These are phyloP conservation scores for Thalassiosira exigua DNA, from an alignment of 352 stramenopile species.

Conservation along the genomic window DNA sequence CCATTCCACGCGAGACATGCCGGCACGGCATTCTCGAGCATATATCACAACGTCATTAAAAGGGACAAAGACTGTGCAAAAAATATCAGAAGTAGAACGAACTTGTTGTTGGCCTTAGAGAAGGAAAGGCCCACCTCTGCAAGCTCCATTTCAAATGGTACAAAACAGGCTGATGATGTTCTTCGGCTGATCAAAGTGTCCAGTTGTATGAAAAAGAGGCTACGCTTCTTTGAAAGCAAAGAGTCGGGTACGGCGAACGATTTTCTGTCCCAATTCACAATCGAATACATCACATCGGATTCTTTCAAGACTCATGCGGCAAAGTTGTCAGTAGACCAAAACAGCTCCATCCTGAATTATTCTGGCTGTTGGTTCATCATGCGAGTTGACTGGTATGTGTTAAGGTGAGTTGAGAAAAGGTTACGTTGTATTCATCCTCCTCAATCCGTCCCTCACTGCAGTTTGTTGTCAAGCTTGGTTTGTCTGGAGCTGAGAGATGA, in stretches of 20 bases:
- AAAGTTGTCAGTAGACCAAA: slow-evolving; percentile 54
- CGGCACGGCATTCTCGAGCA: slow-evolving; percentile 35
- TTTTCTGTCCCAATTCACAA: slow-evolving; percentile 58
- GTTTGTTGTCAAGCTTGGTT: no score
- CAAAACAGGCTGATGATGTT: slow-evolving; percentile 59
- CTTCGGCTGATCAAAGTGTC: slow-evolving; percentile 73
- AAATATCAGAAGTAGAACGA: slow-evolving; percentile 70
- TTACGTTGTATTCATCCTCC: no score
- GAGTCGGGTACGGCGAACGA: slow-evolving; percentile 53
- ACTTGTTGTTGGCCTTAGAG: slow-evolving; percentile 64
- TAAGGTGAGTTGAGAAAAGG: no score
- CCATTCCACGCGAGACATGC: slow-evolving; percentile 40
- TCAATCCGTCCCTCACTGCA: no score
- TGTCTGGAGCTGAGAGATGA: slow-evolving; percentile 57
- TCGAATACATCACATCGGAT: slow-evolving; percentile 59
- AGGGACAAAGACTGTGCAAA: slow-evolving; percentile 78
- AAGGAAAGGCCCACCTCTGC: slow-evolving; percentile 8
- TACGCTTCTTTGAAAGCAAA: slow-evolving; percentile 71
- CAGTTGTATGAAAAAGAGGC: slow-evolving; percentile 46
- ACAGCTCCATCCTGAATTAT: slow-evolving; percentile 33
- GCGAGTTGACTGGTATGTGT: slow-evolving; percentile 71
- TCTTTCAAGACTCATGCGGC: slow-evolving; percentile 55
- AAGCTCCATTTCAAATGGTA: slow-evolving; percentile 24
- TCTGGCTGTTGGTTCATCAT: slow-evolving; percentile 79
- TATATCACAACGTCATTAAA: slow-evolving; percentile 62